Evolutionary conservation across 768 basidiomycete genomes (phyloP).

Genomic region (Strobilomyces confusus): DNA sequence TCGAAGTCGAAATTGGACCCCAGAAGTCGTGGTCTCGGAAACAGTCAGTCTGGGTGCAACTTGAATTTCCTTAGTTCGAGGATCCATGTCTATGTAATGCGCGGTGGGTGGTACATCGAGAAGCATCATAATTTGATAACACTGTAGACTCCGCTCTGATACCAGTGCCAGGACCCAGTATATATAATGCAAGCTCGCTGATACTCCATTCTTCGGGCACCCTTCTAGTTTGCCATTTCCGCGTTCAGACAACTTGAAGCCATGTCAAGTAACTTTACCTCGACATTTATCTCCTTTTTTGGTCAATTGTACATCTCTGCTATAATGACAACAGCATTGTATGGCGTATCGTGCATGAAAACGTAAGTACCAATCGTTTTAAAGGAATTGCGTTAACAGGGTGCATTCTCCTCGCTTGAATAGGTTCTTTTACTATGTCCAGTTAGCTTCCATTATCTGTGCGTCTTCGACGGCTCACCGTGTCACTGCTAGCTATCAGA

Average conservation of each 20-base stretch:
- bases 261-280: not conserved
- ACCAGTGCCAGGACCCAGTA: too few species aligned
- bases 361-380: not conserved
- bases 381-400: not conserved
- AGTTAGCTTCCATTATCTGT: not conserved
- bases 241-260: not conserved
- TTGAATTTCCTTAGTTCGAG: too few species aligned
- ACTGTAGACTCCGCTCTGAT: too few species aligned
- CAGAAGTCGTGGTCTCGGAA: too few species aligned
- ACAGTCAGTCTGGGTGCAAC: too few species aligned
- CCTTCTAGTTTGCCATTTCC: not conserved
- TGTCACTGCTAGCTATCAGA: conserved; percentile 2
- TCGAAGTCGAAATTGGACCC: too few species aligned
- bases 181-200: too few species aligned
- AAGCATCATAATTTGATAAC: too few species aligned
- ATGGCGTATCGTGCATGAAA: not conserved
- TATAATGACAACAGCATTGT: not conserved
- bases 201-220: too few species aligned
- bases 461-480: not conserved
- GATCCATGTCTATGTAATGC: too few species aligned
- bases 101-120: too few species aligned
- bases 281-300: not conserved
- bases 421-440: not conserved
- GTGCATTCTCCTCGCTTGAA: not conserved
- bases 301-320: not conserved